A percentile compares a stretch with the other conserved stretches of the same genome.
Evolutionary conservation across 2,329 filamentous ascomycete species (phyloP).

Genomic region (Diaporthe destruens): DNA sequence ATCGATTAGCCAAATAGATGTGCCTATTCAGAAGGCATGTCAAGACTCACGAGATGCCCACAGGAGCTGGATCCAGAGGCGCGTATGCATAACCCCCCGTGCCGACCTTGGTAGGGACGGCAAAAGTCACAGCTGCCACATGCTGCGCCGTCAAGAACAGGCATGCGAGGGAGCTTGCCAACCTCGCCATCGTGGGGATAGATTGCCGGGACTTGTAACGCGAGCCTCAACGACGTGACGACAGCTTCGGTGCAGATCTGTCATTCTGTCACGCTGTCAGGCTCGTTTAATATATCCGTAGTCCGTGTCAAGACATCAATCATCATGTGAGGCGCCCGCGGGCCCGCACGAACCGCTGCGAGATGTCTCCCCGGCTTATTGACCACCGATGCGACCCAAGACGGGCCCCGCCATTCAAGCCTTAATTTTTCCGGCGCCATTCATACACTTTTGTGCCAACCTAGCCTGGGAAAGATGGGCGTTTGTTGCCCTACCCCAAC

Average conservation of each 20-base stretch:
- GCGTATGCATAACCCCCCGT: constrained; percentile 34
- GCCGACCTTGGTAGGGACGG: constrained; percentile 34
- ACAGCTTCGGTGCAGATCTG: not conserved
- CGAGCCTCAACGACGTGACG: not conserved
- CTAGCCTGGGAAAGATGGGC: not conserved
- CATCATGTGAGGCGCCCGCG: not conserved
- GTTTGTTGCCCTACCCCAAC: not conserved
- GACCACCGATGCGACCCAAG: constrained; percentile 34
- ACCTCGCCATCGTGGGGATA: constrained; percentile 12
- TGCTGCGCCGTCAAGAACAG: constrained; percentile 20
- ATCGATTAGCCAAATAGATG: not conserved
- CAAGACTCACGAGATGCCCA: constrained; percentile 39
- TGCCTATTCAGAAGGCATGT: not conserved
- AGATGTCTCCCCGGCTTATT: constrained; percentile 20
- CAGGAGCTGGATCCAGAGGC: constrained; percentile 38
- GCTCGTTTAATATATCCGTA: too few species aligned
- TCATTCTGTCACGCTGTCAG: not conserved
- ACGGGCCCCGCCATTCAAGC: not conserved
- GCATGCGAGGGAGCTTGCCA: constrained; percentile 8
- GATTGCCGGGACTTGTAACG: not conserved
- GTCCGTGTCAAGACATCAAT: not conserved
- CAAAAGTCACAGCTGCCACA: constrained; percentile 39
- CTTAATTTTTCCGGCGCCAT: constrained; percentile 20
- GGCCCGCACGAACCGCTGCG: not conserved
- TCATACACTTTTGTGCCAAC: not conserved